phyloP scores from a whole-genome alignment of 768 basidiomycete genomes.

The Termitomyces sp. region DNA sequence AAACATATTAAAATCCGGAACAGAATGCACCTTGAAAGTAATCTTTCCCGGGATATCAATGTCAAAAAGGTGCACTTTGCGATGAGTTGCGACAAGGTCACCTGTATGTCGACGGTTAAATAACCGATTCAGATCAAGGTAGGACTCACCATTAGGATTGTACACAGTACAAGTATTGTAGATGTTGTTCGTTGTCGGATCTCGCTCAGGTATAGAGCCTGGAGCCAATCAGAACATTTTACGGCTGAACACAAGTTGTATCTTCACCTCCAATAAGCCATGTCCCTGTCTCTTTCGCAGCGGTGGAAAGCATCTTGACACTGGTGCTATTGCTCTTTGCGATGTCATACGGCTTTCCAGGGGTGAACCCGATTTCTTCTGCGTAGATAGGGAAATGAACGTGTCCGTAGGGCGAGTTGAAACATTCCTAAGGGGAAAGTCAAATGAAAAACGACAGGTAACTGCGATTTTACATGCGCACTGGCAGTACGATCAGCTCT shows the following conservation, averaged over 20 bases:
- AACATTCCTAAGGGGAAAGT: constrained; percentile 60
- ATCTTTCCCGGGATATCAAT: constrained; percentile 95
- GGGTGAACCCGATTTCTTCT: constrained; percentile 65
- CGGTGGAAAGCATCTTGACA: constrained; percentile 74
- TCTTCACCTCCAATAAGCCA: constrained; percentile 90
- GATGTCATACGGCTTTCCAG: constrained; percentile 55
- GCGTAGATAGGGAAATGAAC: constrained; percentile 79
- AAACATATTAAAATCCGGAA: background rate
- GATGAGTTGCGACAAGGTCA: constrained; percentile 79
- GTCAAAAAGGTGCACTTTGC: constrained; percentile 96
- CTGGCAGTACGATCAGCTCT: constrained; percentile 81
- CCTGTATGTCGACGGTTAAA: constrained; percentile 40
- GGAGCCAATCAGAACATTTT: background rate
- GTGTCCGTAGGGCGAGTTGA: constrained; percentile 83
- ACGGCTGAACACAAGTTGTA: background rate
- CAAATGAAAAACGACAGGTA: constrained; percentile 1
- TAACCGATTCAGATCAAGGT: background rate
- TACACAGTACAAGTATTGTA: constrained; percentile 96
- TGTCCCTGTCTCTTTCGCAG: constrained; percentile 69
- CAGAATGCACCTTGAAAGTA: constrained; percentile 63
- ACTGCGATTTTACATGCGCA: constrained; percentile 27
- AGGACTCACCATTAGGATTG: constrained; percentile 59
- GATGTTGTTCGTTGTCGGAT: constrained; percentile 53
- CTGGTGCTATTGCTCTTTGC: constrained; percentile 61
- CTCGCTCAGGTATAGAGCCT: constrained; percentile 94